phyloP scores from a whole-genome alignment of 352 stramenopile species.

The Phytophthora melonis region DNA sequence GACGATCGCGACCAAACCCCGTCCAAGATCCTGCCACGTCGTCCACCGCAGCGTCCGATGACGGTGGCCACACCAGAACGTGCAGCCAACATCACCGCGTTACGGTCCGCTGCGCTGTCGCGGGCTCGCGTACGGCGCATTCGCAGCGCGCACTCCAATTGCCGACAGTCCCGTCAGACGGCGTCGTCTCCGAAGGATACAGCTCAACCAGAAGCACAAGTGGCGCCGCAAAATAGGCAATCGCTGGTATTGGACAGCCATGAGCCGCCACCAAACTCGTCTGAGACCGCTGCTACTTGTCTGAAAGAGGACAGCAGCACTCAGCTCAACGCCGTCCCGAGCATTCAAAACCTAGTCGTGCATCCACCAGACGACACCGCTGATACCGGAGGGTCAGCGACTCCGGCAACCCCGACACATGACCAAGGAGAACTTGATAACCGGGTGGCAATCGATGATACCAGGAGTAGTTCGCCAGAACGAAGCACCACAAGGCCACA shows the following conservation, averaged over 20 bases:
- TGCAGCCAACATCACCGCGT: slow-evolving; percentile 7
- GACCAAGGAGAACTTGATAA: neutral
- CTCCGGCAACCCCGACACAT: neutral
- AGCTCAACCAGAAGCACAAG: neutral
- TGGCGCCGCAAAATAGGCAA: neutral
- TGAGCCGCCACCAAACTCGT: neutral
- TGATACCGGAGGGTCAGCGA: neutral
- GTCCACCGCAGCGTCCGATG: slow-evolving; percentile 20
- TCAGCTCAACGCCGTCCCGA: neutral
- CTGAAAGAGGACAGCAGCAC: neutral
- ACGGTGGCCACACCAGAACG: slow-evolving; percentile 18
- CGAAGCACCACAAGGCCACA: slow-evolving; percentile 1
- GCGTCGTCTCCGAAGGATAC: neutral
- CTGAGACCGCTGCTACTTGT: neutral
- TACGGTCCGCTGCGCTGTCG: slow-evolving; percentile 29
- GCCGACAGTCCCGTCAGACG: neutral
- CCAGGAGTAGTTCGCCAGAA: neutral
- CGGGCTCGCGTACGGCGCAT: slow-evolving; percentile 37
- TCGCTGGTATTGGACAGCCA: neutral
- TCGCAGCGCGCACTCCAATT: slow-evolving; percentile 26
- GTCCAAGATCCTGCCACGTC: slow-evolving; percentile 5
- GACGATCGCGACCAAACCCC: neutral
- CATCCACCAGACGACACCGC: neutral
- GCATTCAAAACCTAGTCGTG: neutral
- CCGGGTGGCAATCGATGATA: neutral